A percentile compares a stretch with the other conserved stretches of the same genome.
These are phyloP conservation scores for Heracleum sosnowskyi DNA, from an alignment of 129 eudicot species.

Conservation along the genomic window DNA sequence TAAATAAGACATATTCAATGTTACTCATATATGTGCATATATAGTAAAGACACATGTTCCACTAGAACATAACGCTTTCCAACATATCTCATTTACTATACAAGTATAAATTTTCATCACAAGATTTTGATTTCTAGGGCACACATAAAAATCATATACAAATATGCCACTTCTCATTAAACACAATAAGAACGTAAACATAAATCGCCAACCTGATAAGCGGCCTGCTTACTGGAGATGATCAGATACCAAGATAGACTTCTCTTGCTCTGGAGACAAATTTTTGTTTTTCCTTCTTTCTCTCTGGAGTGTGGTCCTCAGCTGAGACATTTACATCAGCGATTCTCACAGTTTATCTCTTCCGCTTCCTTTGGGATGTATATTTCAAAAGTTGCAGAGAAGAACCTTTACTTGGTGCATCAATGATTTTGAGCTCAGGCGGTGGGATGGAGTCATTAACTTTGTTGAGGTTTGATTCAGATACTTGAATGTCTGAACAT, in stretches of 20 bases:
- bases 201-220: slow-evolving; percentile 59
- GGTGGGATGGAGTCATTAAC: not conserved
- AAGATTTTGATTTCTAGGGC: not conserved
- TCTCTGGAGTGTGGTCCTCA: slow-evolving; percentile 13
- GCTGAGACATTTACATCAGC: slow-evolving; percentile 20
- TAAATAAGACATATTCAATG: not conserved
- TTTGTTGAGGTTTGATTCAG: not conserved
- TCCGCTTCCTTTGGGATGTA: slow-evolving; percentile 79
- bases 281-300: slow-evolving; percentile 26
- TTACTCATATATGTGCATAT: not conserved
- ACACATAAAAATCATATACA: not conserved
- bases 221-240: slow-evolving; percentile 12
- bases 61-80: not conserved
- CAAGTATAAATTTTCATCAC: not conserved
- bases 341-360: slow-evolving; percentile 32
- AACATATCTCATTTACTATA: not conserved
- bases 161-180: not conserved
- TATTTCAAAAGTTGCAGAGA: slow-evolving; percentile 50
- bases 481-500: not conserved
- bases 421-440: not conserved
- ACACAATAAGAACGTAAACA: not conserved
- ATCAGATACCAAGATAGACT: slow-evolving; percentile 31
- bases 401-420: slow-evolving; percentile 10
- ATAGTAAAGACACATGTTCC: no score
- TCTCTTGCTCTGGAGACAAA: slow-evolving; percentile 25